phyloP scores from a whole-genome alignment of 1,284 basidiomycete species.

The Malassezia sp. region DNA sequence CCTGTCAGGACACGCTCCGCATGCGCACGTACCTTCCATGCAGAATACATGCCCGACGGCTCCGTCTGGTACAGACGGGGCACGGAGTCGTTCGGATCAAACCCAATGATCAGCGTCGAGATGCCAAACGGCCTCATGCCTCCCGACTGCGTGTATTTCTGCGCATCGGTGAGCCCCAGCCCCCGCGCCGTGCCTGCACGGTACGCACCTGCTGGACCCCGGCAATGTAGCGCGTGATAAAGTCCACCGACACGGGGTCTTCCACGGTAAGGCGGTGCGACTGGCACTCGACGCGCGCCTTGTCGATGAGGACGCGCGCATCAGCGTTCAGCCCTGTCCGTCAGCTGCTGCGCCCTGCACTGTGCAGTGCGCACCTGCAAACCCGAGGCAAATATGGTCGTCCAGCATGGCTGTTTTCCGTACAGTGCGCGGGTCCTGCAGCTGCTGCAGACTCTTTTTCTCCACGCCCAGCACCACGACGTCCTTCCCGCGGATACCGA shows the following conservation, averaged over 20 bases:
- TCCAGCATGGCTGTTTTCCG: conserved; percentile 97
- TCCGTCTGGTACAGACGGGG: conserved; percentile 94
- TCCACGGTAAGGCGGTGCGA: conserved; percentile 94
- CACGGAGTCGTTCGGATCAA: conserved; percentile 78
- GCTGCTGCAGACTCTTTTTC: conserved; percentile 93
- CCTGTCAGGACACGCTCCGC: too few relatives aligned
- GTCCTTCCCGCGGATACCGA: conserved; percentile 86
- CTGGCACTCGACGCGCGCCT: conserved; percentile 93
- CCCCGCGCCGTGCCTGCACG: neutral
- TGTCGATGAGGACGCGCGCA: conserved; percentile 94
- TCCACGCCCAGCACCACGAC: conserved; percentile 95
- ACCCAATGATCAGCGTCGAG: conserved; percentile 90
- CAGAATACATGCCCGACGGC: conserved; percentile 87
- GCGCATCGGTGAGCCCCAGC: too few relatives aligned
- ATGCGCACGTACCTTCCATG: too few relatives aligned
- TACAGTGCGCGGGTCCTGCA: conserved; percentile 94
- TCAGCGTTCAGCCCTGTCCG: conserved; percentile 84
- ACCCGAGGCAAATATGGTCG: conserved; percentile 92
- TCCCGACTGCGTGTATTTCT: conserved; percentile 85
- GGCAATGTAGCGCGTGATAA: conserved; percentile 94
- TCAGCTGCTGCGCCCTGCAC: neutral
- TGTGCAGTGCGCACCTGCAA: conserved; percentile 64
- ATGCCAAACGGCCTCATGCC: conserved; percentile 97
- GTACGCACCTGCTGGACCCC: conserved; percentile 80
- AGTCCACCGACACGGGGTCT: conserved; percentile 94